Evolutionary conservation across 1,139 yeast genomes (phyloP), one percentile per base, ranked within the genome.

Genomic region (Maudiozyma humilis): DNA sequence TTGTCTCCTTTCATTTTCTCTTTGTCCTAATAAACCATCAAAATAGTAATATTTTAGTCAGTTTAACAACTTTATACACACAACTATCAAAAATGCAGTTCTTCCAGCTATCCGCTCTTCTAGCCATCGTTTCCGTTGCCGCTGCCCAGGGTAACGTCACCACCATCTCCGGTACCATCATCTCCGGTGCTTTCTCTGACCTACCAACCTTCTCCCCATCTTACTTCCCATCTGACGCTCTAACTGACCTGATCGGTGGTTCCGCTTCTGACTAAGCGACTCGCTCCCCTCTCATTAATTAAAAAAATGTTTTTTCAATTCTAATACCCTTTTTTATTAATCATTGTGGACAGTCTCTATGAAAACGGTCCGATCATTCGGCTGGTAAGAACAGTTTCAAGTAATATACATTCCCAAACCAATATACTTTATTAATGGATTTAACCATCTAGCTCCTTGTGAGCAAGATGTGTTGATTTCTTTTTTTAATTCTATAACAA

Each of bases 81-180:
- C 27, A 35, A n/a, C 23, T 29, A 4, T 17, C 14, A 37, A 30
- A 27, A 32, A 32, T 27, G 37, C 42, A 25, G 29, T 34, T 37
- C 40, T 37, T 37, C 40, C 27, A 37, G 27, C 36, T 27, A 20
- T 35, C 33, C 12, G 32, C 36, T 27, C 31, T 40, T 29, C 20
- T 37, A 37, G 39, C 43, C 36, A 35, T 40, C 35, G 36, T 34
- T 29, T 40, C 36, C 32, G 43, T 35, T 30, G 41, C 41, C 29
- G 23, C 43, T 25, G 38, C 39, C 36, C 38, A 35, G 23, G 18
- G 34, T 19, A 38, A 38, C 34, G 41, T 19, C 25, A 38, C 41
- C 14, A 38, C 41, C 41, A 20, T 32, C 31, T 31, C 41, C 32
- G 41, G 41, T 38, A 10, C 36, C 31, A 27, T 40, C 36, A 20